Evolutionary conservation across 2,329 filamentous ascomycete species (phyloP), one percentile per base, ranked within the genome.

Genomic region (Trichoderma breve): DNA sequence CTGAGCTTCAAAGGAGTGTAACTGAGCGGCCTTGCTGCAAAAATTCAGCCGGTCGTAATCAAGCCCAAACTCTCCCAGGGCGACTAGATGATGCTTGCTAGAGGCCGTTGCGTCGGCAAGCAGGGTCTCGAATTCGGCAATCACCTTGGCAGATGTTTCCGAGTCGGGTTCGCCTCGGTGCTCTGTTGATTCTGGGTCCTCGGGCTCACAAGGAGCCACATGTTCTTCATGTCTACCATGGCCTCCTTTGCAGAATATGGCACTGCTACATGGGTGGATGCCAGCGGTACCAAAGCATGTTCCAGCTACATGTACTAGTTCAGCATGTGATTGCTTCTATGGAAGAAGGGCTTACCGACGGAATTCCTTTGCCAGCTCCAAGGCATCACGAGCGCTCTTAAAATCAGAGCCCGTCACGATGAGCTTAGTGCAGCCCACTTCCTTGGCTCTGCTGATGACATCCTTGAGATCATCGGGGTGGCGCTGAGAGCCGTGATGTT

Each of bases 381-480:
- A 83, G 0, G 94, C 94, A 74, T 93, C 89, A 74, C 88, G 83
- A 2, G 93, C 95, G 81, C 95, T 94, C 66, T 86, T 84, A 64
- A 98, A 86, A 79, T 96, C 93, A 1, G 94, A 97, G 24, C 96
- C 96, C 0, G 96, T 99, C 39, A 98, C 89, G 85, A 99, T 95
- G 77, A 99, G 89, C 78, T 97, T 98, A 72, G 87, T 84, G 79
- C 95, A 98, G 51, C 96, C 95, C 2, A 92, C 90, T 74, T 93
- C 88, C 18, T 87, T 83, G 4, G 94, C 94, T 74, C 96, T 88
- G 74, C 91, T 85, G n/a, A 99, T 84, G 30, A 99, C 93, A 74
- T 90, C 91, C 32, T 86, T 81, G 18, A 95, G 87, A 79, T 97
- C 93, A 77, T 93, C 86, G 12, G 90, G 88, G 77, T 97, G 94